These are phyloP conservation scores for Pistacia atlantica DNA, from an alignment of 345 rosid species.

Conservation along the genomic window DNA sequence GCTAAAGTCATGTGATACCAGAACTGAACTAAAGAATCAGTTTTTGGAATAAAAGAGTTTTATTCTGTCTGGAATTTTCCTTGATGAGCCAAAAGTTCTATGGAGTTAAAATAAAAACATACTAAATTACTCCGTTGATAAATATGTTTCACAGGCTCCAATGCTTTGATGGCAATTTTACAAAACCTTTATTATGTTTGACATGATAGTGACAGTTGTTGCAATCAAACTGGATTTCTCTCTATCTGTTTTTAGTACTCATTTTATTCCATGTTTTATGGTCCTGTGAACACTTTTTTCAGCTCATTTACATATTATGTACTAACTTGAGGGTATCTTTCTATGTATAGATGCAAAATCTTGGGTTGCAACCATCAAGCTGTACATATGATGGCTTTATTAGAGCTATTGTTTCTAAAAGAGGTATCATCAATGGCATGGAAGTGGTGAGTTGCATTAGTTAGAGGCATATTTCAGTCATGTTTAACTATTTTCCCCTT, in stretches of 20 bases:
- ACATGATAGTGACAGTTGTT: not conserved
- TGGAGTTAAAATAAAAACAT: not conserved
- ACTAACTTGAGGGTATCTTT: conserved; percentile 14
- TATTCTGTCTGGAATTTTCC: not conserved
- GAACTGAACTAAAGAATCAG: conserved; percentile 5
- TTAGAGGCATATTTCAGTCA: conserved; percentile 4
- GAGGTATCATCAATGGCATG: conserved; percentile 55
- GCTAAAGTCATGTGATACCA: not conserved
- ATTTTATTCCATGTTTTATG: not conserved
- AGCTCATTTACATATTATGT: not conserved
- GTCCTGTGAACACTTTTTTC: conserved; percentile 4
- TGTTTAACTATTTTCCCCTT: conserved; percentile 11
- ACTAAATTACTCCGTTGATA: not conserved
- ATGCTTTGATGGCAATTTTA: conserved; percentile 3
- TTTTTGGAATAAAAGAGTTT: not conserved
- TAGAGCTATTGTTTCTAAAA: conserved; percentile 55
- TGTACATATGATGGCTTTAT: conserved; percentile 63
- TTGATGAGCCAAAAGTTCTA: not conserved
- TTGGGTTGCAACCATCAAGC: conserved; percentile 71
- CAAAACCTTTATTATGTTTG: not conserved
- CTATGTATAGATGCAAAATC: conserved; percentile 65
- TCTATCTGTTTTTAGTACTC: not conserved
- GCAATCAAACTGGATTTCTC: not conserved
- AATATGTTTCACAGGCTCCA: not conserved
- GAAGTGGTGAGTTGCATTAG: conserved; percentile 48